phyloP scores from a whole-genome alignment of 495 filamentous ascomycete genomes.

The Xylaria cubensis region DNA sequence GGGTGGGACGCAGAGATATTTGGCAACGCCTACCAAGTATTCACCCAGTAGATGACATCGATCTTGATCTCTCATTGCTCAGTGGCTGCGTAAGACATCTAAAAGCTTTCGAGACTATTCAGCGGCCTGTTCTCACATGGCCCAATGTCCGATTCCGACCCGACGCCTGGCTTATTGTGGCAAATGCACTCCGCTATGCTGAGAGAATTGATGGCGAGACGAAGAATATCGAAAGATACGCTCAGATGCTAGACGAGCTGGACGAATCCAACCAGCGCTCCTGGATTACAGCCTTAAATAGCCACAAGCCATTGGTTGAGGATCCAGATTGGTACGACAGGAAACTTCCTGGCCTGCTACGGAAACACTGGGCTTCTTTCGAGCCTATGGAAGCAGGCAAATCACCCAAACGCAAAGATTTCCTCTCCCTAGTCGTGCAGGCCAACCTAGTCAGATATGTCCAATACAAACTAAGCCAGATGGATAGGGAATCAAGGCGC shows the following conservation, averaged over 20 bases:
- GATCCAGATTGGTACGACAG: conserved; percentile 42
- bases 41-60: conserved; percentile 28
- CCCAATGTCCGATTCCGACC: conserved; percentile 40
- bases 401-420: conserved; percentile 41
- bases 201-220: conserved; percentile 36
- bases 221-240: conserved; percentile 32
- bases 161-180: conserved; percentile 41
- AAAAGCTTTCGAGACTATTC: conserved; percentile 33
- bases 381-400: conserved; percentile 46
- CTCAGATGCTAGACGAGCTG: conserved; percentile 37
- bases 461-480: conserved; percentile 26
- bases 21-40: conserved; percentile 39
- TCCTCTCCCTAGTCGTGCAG: conserved; percentile 39
- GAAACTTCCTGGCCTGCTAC: conserved; percentile 31
- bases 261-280: conserved; percentile 37
- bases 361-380: conserved; percentile 41
- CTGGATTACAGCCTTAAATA: conserved; percentile 37
- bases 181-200: conserved; percentile 40
- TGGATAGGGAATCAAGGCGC: conserved; percentile 27
- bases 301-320: conserved; percentile 41
- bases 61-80: conserved; percentile 38
- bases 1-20: conserved; percentile 36
- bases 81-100: conserved; percentile 42
- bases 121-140: conserved; percentile 38
- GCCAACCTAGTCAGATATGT: conserved; percentile 41